Percentiles rank a stretch among this genome's conserved stretches.
phyloP scores from a whole-genome alignment of 2,329 filamentous ascomycete genomes.

The Hypocreales sp. region DNA sequence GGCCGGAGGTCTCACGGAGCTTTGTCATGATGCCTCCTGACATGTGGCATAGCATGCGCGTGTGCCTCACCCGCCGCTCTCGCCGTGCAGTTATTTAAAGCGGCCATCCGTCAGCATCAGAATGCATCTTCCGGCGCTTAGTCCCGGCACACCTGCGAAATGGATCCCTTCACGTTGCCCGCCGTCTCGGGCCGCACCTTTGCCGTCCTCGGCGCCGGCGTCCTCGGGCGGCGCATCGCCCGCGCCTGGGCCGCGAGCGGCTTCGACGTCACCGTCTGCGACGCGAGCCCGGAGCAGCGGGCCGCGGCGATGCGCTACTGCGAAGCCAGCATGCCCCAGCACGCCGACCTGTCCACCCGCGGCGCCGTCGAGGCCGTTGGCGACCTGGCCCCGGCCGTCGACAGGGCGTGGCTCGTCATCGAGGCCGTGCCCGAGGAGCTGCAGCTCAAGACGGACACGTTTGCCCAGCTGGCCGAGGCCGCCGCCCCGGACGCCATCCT shows the following conservation, averaged over 20 bases:
- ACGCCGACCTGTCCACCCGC: slow-evolving; percentile 7
- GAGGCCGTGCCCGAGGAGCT: slow-evolving; percentile 36
- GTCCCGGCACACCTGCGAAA: too few species aligned
- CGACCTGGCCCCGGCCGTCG: slow-evolving; percentile 22
- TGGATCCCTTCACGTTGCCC: neutral
- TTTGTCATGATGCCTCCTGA: too few species aligned
- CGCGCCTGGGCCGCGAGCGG: slow-evolving; percentile 24
- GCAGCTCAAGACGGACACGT: slow-evolving; percentile 29
- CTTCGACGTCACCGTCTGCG: slow-evolving; percentile 24
- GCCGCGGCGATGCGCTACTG: slow-evolving; percentile 23
- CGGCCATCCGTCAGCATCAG: too few species aligned
- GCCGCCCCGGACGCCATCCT: slow-evolving; percentile 30
- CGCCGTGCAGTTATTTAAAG: too few species aligned
- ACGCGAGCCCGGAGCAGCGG: slow-evolving; percentile 21
- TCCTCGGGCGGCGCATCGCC: slow-evolving; percentile 25
- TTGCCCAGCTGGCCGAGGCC: slow-evolving; percentile 26
- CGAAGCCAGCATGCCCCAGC: slow-evolving; percentile 16
- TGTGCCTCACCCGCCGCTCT: too few species aligned
- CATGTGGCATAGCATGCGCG: too few species aligned
- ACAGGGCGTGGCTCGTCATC: slow-evolving; percentile 34
- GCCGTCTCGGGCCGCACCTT: slow-evolving; percentile 8
- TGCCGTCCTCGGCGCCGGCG: slow-evolving; percentile 23
- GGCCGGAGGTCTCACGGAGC: too few species aligned
- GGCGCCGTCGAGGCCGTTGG: slow-evolving; percentile 17
- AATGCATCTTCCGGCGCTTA: too few species aligned